phyloP scores from a whole-genome alignment of 768 basidiomycete species.

The Lentinula boryana region DNA sequence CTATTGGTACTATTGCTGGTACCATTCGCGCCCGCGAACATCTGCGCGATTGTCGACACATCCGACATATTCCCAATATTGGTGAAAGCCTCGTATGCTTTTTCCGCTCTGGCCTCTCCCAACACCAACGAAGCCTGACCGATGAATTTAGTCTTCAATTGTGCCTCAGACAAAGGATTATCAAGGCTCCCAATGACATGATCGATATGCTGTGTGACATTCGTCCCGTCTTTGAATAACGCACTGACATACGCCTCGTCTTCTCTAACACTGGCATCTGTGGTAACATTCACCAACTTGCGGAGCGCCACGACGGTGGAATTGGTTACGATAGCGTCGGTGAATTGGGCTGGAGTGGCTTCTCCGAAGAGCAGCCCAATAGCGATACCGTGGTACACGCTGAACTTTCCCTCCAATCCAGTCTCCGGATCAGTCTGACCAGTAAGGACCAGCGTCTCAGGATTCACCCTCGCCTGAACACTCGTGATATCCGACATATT shows the following conservation, averaged over 20 bases:
- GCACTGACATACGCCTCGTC: slow-evolving; percentile 14
- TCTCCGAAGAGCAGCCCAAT: slow-evolving; percentile 14
- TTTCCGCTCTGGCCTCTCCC: slow-evolving; percentile 12
- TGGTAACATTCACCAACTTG: slow-evolving; percentile 14
- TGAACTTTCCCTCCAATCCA: slow-evolving; percentile 19
- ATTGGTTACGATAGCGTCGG: slow-evolving; percentile 12
- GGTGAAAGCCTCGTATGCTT: slow-evolving; percentile 7
- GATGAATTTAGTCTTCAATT: slow-evolving; percentile 16
- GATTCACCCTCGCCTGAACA: slow-evolving; percentile 15
- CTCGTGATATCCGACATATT: slow-evolving; percentile 9
- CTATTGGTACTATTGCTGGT: neutral
- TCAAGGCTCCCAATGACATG: slow-evolving; percentile 17
- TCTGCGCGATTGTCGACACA: neutral
- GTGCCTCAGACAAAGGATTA: slow-evolving; percentile 12
- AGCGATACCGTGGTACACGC: slow-evolving; percentile 17
- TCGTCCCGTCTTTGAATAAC: slow-evolving; percentile 11
- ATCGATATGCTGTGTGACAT: slow-evolving; percentile 11
- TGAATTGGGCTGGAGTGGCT: slow-evolving; percentile 15
- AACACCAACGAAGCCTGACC: slow-evolving; percentile 14
- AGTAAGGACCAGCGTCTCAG: slow-evolving; percentile 16
- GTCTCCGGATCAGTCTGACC: slow-evolving; percentile 17
- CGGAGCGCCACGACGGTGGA: slow-evolving; percentile 12
- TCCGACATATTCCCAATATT: slow-evolving; percentile 7
- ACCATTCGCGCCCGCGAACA: slow-evolving; percentile 2
- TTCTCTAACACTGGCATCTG: slow-evolving; percentile 10